Evolutionary conservation across 768 basidiomycete species (phyloP), one percentile per base, ranked within the genome.

Genomic region (Kwoniella europaea): DNA sequence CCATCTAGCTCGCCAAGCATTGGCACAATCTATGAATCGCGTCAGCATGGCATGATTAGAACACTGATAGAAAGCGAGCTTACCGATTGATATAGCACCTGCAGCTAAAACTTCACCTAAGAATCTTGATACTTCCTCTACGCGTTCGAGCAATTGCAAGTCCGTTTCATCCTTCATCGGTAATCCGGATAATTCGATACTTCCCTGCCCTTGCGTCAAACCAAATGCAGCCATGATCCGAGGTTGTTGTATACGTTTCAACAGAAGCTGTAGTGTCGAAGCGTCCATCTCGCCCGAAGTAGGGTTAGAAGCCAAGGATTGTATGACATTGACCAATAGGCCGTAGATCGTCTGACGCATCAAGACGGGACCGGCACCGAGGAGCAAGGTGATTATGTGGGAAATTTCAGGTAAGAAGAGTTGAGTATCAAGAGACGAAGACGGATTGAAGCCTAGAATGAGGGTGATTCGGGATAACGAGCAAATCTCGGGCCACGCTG

Each of bases 1-100:
- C 93, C 94, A 96, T 44, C 94, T 87, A 29, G 94, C 92, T 69
- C 91, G 88, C 94, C 94, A 97, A 3, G 91, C 88, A 78, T 97
- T 97, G 41, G 91, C 84, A 54, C 73, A 76, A 59, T 81, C 80
- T 81, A 63, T 24, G 15, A 43, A 35, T 27, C 10, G 10, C 22
- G 63, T 29, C 55, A 65, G 27, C 44, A 46, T 50, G 62, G 53
- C 61, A 58, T 22, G 10, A 22, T 22, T 55, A 52, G 6, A 4
- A 27, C 3, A 42, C 1, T 16, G 3, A 93, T 82, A 12, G 90
- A 92, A 92, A 65, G 22, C 65, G 9, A 6, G 82, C 87, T 64
- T 70, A 94, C 94, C 92, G 82, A 85, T 87, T 2, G 89, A 88
- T 15, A 89, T 90, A 0, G 92, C 87, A 6, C 89, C 87, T 13